phyloP scores from a whole-genome alignment of 257 asterid species.

The Misopates orontium region DNA sequence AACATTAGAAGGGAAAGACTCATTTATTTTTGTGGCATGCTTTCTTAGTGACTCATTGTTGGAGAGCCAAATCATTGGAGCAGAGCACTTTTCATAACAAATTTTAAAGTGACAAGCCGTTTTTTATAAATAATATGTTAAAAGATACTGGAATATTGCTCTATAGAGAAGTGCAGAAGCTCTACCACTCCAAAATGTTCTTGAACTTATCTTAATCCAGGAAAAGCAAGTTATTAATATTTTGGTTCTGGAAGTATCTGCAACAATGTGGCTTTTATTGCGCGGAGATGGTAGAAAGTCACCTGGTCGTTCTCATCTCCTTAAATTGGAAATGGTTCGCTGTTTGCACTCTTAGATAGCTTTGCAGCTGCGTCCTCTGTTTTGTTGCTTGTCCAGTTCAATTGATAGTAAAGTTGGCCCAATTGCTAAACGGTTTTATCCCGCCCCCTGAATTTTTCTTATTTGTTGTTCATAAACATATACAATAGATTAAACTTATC shows the following conservation, averaged over 20 bases:
- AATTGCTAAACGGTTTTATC: not conserved
- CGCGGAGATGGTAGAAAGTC: too few species aligned
- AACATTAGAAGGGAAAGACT: not conserved
- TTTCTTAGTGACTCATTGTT: not conserved
- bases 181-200: not conserved
- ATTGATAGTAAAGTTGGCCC: not conserved
- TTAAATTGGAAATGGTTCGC: not conserved
- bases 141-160: not conserved
- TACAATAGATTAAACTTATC: too few species aligned
- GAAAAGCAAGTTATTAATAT: too few species aligned
- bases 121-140: not conserved
- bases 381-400: not conserved
- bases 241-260: too few species aligned
- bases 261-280: not conserved
- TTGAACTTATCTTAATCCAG: too few species aligned
- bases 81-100: not conserved
- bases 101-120: constrained; percentile 6
- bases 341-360: not conserved
- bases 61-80: not conserved
- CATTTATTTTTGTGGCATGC: not conserved
- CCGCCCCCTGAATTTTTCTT: not conserved
- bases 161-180: not conserved
- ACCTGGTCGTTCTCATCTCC: too few species aligned
- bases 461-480: not conserved
- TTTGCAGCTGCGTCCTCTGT: not conserved